Conservation (phyloP, 106 monocot genomes). For the Iris macrosiphon region DNA sequence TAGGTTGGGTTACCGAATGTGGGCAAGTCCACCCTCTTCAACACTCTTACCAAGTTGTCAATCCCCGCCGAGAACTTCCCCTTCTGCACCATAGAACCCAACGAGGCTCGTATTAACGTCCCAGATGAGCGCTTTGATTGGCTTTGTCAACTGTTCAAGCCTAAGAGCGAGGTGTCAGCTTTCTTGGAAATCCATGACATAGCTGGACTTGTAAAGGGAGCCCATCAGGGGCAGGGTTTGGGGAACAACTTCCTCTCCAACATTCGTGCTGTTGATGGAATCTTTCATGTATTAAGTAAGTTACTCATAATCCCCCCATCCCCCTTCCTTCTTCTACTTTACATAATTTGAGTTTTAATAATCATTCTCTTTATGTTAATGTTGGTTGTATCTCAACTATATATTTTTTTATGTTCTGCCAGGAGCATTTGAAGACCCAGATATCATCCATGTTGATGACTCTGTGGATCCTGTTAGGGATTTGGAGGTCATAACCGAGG, state of each 20-base stretch:
- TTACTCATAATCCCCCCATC: slow-evolving; percentile 12
- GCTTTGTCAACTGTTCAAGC: slow-evolving; percentile 89
- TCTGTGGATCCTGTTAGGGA: slow-evolving; percentile 91
- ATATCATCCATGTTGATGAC: slow-evolving; percentile 98
- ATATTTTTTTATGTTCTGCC: slow-evolving; percentile 3
- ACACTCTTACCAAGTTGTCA: slow-evolving; percentile 87
- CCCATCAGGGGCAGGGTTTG: slow-evolving; percentile 85
- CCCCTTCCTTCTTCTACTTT: too few relatives aligned
- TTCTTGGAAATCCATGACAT: slow-evolving; percentile 96
- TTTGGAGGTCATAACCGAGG: slow-evolving; percentile 79
- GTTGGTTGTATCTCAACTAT: background rate
- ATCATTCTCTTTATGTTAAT: too few relatives aligned
- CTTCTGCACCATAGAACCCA: slow-evolving; percentile 91
- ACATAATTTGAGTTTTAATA: too few relatives aligned
- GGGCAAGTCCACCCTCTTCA: slow-evolving; percentile 95
- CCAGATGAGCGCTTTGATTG: slow-evolving; percentile 92
- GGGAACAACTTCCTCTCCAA: slow-evolving; percentile 96
- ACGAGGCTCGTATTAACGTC: slow-evolving; percentile 78
- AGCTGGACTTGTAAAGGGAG: slow-evolving; percentile 94
- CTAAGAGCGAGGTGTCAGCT: slow-evolving; percentile 99
- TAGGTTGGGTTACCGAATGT: slow-evolving; percentile 98
- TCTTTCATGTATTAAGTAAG: slow-evolving; percentile 97
- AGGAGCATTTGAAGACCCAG: slow-evolving; percentile 99
- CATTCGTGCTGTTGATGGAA: slow-evolving; percentile 99
- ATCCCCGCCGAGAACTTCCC: slow-evolving; percentile 97